phyloP scores from a whole-genome alignment of 106 monocot genomes.

The Cymbidium sinense region DNA sequence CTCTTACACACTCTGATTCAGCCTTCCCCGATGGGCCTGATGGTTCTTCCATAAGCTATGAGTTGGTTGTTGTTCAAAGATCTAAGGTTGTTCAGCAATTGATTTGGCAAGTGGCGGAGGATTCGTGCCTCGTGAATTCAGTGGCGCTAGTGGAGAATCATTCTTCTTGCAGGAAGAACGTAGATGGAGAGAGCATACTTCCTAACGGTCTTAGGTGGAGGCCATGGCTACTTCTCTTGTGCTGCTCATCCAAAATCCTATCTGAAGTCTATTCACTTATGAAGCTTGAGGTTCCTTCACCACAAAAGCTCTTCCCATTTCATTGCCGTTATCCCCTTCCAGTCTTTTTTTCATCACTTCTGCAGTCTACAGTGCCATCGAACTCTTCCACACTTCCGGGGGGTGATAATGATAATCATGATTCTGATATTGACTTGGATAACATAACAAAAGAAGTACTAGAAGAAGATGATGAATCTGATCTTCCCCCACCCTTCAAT shows the following conservation, averaged over 20 bases:
- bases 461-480: conserved; percentile 69
- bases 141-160: conserved; percentile 79
- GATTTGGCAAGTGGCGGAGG: conserved; percentile 47
- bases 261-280: conserved; percentile 59
- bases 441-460: conserved; percentile 46
- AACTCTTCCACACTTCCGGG: too few species aligned
- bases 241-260: conserved; percentile 81
- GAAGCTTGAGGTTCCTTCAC: conserved; percentile 26
- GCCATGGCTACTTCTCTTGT: conserved; percentile 60
- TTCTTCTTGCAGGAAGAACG: conserved; percentile 52
- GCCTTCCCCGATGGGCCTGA: conserved; percentile 68
- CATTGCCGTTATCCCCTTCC: conserved; percentile 27
- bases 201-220: conserved; percentile 76
- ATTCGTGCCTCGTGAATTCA: conserved; percentile 54
- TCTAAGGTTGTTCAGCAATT: conserved; percentile 60
- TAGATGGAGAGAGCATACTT: conserved; percentile 49
- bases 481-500: conserved; percentile 65
- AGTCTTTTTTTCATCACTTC: conserved; percentile 47
- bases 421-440: conserved; percentile 62
- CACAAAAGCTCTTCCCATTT: conserved; percentile 58
- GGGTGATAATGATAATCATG: conserved; percentile 42
- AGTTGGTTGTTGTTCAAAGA: conserved; percentile 42
- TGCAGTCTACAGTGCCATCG: conserved; percentile 50
- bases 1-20: conserved; percentile 65
- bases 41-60: conserved; percentile 52